Evolutionary conservation across 163 green algal genomes (phyloP), one percentile per base, ranked within the genome.

Genomic region (Chlamydomonas reinhardtii): DNA sequence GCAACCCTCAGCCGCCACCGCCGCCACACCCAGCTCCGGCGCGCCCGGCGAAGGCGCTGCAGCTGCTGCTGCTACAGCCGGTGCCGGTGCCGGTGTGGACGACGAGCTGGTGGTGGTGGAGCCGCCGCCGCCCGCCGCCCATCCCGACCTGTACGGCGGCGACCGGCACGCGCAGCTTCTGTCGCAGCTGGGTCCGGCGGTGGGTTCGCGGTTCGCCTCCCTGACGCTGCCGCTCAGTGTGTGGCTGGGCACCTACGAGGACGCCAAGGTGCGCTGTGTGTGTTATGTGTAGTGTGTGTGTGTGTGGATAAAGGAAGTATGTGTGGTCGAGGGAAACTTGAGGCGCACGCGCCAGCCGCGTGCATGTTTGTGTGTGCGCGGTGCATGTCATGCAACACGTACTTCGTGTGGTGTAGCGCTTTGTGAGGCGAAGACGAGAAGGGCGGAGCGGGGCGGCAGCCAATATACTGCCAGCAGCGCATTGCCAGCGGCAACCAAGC

Each of bases 191-290:
- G 52, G 37, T 25, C 27, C 61, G 14, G 27, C 4, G 17, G 52
- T 43, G 61, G 76, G 3, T 4, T 61, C 32, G 35, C 35, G 61
- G 35, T 74, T 83, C 61, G 37, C 73, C 25, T 25, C 61, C 12
- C 61, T 83, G 76, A 15, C 64, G 76, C 76, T 83, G 76, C 19
- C 76, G 61, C 2, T 31, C 3, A 43, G 61, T 19, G 76, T 83
- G 61, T 83, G 76, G 76, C 76, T 83, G 76, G 76, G 76, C 11
- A 83, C 76, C 4, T 83, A 65, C 37, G 76, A 83, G 56, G 76
- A 83, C 24, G 76, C 76, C 76, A 73, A 73, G 76, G 76, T 73
- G 72, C 43, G 71, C 11, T 2, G 52, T 4, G 73, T 19, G 59
- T 2, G 59, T n/a, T n/a, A n/a, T n/a, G n/a, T n/a, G n/a, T n/a